A percentile compares a stretch with the other conserved stretches of the same genome.
phyloP scores from a whole-genome alignment of 495 filamentous ascomycete genomes.

The Penicillium mononematosum region DNA sequence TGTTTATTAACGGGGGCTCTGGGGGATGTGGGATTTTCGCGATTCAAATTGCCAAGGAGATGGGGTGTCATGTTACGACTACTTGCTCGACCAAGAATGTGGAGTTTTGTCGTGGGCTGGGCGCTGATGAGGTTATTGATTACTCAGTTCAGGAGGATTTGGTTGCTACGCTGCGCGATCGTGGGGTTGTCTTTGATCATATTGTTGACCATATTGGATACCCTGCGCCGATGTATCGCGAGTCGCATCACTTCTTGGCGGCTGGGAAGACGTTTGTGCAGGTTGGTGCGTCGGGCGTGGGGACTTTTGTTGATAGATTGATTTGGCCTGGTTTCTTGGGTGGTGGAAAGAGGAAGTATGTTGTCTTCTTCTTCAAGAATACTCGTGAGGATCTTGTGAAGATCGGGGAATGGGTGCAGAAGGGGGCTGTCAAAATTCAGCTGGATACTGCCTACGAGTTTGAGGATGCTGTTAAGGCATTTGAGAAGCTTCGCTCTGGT shows the following conservation, averaged over 20 bases:
- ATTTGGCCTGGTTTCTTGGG: conserved; percentile 58
- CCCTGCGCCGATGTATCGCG: conserved; percentile 50
- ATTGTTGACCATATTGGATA: conserved; percentile 61
- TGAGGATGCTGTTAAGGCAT: conserved; percentile 60
- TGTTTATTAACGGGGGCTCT: conserved; percentile 68
- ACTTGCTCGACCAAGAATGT: conserved; percentile 59
- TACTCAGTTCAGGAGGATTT: conserved; percentile 54
- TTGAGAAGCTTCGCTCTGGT: conserved; percentile 57
- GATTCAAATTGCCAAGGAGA: conserved; percentile 63
- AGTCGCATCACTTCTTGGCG: conserved; percentile 54
- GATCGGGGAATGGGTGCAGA: conserved; percentile 57
- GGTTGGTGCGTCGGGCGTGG: conserved; percentile 44
- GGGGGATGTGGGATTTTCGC: conserved; percentile 60
- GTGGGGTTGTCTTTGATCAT: conserved; percentile 53
- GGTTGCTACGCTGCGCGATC: conserved; percentile 42
- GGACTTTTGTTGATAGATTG: conserved; percentile 26
- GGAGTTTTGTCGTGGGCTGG: conserved; percentile 54
- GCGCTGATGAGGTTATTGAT: conserved; percentile 66
- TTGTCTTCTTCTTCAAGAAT: conserved; percentile 41
- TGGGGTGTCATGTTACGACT: conserved; percentile 59
- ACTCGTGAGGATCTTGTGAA: conserved; percentile 48
- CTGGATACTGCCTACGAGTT: conserved; percentile 61
- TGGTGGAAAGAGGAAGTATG: conserved; percentile 58
- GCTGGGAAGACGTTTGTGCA: conserved; percentile 54
- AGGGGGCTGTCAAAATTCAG: conserved; percentile 59